A percentile compares a stretch with the other conserved stretches of the same genome.
Evolutionary conservation across 495 filamentous ascomycete species (phyloP).

Genomic region (Hypoxylon fuscum): DNA sequence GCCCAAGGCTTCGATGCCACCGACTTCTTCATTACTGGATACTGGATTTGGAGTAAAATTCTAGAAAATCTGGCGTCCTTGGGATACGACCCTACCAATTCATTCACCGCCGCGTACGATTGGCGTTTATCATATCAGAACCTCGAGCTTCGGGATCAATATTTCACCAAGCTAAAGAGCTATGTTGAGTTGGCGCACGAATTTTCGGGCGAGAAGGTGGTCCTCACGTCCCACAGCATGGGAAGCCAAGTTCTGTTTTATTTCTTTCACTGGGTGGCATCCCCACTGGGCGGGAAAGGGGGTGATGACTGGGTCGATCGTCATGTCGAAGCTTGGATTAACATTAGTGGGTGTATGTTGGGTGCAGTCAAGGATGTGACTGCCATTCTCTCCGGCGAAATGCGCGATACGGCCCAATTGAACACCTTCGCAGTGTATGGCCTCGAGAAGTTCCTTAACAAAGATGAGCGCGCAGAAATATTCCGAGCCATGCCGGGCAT

Average conservation of each 20-base stretch:
- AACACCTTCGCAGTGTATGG: constrained; percentile 99
- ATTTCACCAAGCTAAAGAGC: constrained; percentile 87
- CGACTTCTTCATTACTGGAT: constrained; percentile 90
- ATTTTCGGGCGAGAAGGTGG: constrained; percentile 77
- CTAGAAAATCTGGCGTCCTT: constrained; percentile 94
- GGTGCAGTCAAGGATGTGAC: constrained; percentile 92
- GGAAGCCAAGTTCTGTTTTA: constrained; percentile 94
- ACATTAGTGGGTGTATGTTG: constrained; percentile 97
- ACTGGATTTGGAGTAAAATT: constrained; percentile 99
- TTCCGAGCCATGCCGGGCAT: constrained; percentile 98
- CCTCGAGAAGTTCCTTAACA: constrained; percentile 92
- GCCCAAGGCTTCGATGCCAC: constrained; percentile 98
- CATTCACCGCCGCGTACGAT: constrained; percentile 95
- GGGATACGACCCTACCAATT: constrained; percentile 95
- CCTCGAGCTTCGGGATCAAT: constrained; percentile 88
- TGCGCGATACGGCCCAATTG: constrained; percentile 96
- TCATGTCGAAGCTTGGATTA: constrained; percentile 94
- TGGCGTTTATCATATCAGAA: constrained; percentile 95
- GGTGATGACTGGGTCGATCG: constrained; percentile 90
- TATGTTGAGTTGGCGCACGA: constrained; percentile 85
- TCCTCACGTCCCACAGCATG: constrained; percentile 95
- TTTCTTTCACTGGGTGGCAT: constrained; percentile 98
- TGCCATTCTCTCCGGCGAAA: constrained; percentile 92
- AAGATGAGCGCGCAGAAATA: constrained; percentile 88
- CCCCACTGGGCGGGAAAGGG: constrained; percentile 77